Percentiles rank a stretch among this genome's conserved stretches.
Conservation (phyloP, 192 early-diverging fungal species). For the Entomortierella parvispora region DNA sequence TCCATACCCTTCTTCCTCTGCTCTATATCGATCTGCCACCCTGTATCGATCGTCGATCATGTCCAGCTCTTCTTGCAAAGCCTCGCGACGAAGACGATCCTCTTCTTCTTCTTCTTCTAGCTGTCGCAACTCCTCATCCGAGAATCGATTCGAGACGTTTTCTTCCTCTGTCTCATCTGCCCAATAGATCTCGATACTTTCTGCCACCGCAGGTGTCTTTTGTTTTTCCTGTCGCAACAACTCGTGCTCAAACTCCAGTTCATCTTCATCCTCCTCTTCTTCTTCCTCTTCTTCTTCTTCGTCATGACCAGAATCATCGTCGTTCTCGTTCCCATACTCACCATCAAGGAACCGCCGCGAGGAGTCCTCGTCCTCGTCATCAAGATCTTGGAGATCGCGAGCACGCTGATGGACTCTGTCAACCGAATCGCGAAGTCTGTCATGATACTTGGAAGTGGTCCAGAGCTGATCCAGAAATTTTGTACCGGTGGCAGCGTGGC, state of each 20-base stretch:
- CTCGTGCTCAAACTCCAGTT: constrained; percentile 13
- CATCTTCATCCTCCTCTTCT: constrained; percentile 23
- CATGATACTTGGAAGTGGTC: constrained; percentile 34
- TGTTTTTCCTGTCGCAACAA: constrained; percentile 5
- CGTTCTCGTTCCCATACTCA: background rate
- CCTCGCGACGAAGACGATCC: background rate
- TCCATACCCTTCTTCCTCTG: background rate
- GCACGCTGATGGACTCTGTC: constrained; percentile 22
- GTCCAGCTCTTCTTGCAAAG: background rate
- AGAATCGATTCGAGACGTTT: background rate
- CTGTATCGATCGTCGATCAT: too few species aligned
- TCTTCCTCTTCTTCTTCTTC: background rate
- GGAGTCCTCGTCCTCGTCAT: constrained; percentile 16
- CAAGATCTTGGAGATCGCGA: constrained; percentile 20
- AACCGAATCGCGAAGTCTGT: constrained; percentile 20
- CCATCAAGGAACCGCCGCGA: background rate
- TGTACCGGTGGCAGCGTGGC: constrained; percentile 39
- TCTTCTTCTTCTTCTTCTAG: background rate
- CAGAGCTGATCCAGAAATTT: constrained; percentile 25
- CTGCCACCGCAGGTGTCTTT: background rate
- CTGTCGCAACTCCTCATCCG: background rate
- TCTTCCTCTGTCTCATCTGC: constrained; percentile 16
- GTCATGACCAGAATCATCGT: background rate
- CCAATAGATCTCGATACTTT: constrained; percentile 10
- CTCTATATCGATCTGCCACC: too few species aligned